These are phyloP conservation scores for Mytilinidion resinicola DNA, from an alignment of 495 filamentous ascomycete genomes.

Conservation along the genomic window DNA sequence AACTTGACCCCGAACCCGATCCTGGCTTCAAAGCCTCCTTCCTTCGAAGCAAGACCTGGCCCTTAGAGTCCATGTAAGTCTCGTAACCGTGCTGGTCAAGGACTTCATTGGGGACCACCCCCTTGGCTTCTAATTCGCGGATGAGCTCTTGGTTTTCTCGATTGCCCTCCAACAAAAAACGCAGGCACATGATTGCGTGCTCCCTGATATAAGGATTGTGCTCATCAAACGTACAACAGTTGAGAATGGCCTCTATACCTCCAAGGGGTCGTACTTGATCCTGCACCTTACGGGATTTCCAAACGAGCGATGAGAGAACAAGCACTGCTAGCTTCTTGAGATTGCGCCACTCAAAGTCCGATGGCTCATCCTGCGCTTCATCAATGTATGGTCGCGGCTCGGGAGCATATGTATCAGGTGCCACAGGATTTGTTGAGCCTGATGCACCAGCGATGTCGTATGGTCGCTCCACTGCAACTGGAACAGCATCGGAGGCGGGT, in stretches of 20 bases:
- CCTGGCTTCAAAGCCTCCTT: neutral
- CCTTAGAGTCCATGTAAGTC: constrained; percentile 37
- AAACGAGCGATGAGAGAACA: constrained; percentile 74
- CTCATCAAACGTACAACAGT: constrained; percentile 78
- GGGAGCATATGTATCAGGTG: constrained; percentile 31
- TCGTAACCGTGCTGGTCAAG: constrained; percentile 38
- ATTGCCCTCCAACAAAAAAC: constrained; percentile 81
- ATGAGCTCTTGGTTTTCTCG: constrained; percentile 71
- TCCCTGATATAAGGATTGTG: constrained; percentile 88
- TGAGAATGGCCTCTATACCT: constrained; percentile 77
- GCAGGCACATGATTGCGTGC: constrained; percentile 82
- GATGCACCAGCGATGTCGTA: constrained; percentile 28
- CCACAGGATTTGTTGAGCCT: constrained; percentile 5
- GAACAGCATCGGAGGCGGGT: constrained; percentile 7
- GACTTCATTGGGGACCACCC: constrained; percentile 33
- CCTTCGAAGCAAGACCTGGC: constrained; percentile 32
- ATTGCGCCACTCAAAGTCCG: constrained; percentile 87
- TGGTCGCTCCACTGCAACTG: constrained; percentile 34
- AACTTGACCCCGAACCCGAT: neutral
- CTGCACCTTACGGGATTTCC: constrained; percentile 75
- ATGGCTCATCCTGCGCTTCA: constrained; percentile 66
- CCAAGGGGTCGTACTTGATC: constrained; percentile 74
- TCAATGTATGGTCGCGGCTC: constrained; percentile 46
- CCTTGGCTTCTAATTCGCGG: constrained; percentile 46
- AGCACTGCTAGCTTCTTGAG: constrained; percentile 88